A percentile compares a stretch with the other conserved stretches of the same genome.
These are phyloP conservation scores for Hippophae tibetana DNA, from an alignment of 306 rosid species.

Conservation along the genomic window DNA sequence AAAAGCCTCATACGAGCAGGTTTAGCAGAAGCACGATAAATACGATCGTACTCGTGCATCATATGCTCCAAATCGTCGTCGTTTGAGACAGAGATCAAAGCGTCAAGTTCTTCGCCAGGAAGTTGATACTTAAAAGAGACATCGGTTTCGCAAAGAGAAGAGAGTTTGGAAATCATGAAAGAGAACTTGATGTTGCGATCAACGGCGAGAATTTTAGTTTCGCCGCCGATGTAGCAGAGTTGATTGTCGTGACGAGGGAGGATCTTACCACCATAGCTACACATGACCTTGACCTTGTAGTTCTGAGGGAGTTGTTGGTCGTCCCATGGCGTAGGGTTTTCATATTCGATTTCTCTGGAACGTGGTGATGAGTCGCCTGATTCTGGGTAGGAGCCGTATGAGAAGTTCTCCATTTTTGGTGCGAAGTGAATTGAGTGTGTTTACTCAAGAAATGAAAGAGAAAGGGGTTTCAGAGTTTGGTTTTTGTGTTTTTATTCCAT, in stretches of 20 bases:
- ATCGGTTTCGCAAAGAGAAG: constrained; percentile 40
- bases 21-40: constrained; percentile 51
- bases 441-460: background rate
- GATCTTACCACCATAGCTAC: constrained; percentile 94
- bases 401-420: constrained; percentile 53
- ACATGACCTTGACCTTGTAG: constrained; percentile 80
- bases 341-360: constrained; percentile 76
- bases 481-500: no score
- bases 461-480: background rate
- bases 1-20: constrained; percentile 81
- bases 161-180: constrained; percentile 48
- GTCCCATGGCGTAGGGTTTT: constrained; percentile 83
- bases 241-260: constrained; percentile 89
- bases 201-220: constrained; percentile 86
- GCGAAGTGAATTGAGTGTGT: background rate
- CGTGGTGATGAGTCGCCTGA: constrained; percentile 90
- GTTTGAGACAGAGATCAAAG: constrained; percentile 78
- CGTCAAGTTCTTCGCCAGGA: constrained; percentile 93
- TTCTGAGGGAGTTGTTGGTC: constrained; percentile 39
- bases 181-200: constrained; percentile 60
- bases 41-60: constrained; percentile 97
- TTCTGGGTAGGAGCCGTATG: constrained; percentile 63
- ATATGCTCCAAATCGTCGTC: constrained; percentile 91
- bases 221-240: constrained; percentile 84
- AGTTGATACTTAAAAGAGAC: constrained; percentile 88